Evolutionary conservation across 1,139 yeast genomes (phyloP).

Genomic region (Saccharomyces hybrid): DNA sequence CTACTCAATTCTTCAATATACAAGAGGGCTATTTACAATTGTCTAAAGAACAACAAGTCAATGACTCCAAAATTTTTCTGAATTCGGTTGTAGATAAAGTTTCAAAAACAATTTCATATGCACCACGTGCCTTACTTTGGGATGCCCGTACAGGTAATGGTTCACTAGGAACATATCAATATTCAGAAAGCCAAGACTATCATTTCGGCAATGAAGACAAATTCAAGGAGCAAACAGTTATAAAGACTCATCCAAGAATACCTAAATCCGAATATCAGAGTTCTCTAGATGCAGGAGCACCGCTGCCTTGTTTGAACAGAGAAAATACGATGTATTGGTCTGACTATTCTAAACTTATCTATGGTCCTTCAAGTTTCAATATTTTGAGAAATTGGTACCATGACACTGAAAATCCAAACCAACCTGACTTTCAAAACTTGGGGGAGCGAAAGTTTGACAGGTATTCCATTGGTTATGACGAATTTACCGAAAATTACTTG

Average conservation of each 20-base stretch:
- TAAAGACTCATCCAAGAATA: constrained; percentile 28
- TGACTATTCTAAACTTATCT: constrained; percentile 64
- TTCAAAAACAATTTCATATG: constrained; percentile 49
- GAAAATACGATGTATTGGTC: constrained; percentile 64
- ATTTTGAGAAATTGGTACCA: constrained; percentile 48
- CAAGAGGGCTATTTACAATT: constrained; percentile 42
- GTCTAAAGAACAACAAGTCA: constrained; percentile 38
- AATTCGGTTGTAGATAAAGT: constrained; percentile 35
- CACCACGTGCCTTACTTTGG: constrained; percentile 74
- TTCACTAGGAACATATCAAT: constrained; percentile 47
- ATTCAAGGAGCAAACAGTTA: constrained; percentile 12
- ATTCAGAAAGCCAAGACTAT: constrained; percentile 30
- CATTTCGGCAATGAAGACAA: constrained; percentile 18
- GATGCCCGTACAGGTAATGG: constrained; percentile 67
- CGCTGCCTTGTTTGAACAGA: constrained; percentile 33
- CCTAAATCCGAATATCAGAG: constrained; percentile 51
- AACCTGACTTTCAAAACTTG: constrained; percentile 25
- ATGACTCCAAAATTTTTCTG: constrained; percentile 42
- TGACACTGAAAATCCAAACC: constrained; percentile 29
- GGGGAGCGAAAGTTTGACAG: constrained; percentile 31
- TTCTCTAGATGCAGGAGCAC: constrained; percentile 47
- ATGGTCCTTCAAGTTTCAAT: constrained; percentile 53
- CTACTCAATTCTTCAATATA: constrained; percentile 71
- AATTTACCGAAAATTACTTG: constrained; percentile 34
- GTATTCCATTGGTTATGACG: constrained; percentile 42